Evolutionary conservation across 306 rosid genomes (phyloP).

Genomic region (Cucumis cinereus): DNA sequence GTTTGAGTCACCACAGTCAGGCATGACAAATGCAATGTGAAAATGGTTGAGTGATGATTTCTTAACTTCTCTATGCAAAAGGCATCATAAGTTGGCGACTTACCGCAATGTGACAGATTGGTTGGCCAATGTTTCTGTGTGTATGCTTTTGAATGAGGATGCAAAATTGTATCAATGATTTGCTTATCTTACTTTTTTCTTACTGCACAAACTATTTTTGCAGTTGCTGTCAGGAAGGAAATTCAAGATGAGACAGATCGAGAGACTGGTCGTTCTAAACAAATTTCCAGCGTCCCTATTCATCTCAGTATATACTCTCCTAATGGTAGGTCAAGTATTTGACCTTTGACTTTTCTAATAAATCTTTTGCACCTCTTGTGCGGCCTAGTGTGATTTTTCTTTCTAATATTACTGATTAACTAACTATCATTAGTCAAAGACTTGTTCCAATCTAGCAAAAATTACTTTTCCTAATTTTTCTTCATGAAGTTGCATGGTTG

Average conservation of each 20-base stretch:
- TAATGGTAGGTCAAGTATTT: constrained; percentile 34
- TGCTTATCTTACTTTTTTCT: not conserved
- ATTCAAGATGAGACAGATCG: constrained; percentile 91
- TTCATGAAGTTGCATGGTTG: not conserved
- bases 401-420: not conserved
- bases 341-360: not conserved
- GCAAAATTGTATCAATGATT: not conserved
- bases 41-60: not conserved
- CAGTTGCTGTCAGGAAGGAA: constrained; percentile 93
- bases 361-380: not conserved
- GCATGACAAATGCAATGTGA: not conserved
- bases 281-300: constrained; percentile 82
- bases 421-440: not conserved
- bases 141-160: not conserved
- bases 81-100: no score
- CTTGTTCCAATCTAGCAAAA: not conserved
- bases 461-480: not conserved
- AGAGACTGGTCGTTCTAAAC: constrained; percentile 80
- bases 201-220: constrained; percentile 8
- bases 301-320: constrained; percentile 95
- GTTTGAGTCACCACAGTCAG: not conserved
- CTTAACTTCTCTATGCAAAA: not conserved
- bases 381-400: not conserved
- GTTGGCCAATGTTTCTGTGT: not conserved
- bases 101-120: not conserved